Percentiles rank a stretch among this genome's conserved stretches.
Conservation (phyloP, 192 early-diverging fungal species). For the Podila horticola region DNA sequence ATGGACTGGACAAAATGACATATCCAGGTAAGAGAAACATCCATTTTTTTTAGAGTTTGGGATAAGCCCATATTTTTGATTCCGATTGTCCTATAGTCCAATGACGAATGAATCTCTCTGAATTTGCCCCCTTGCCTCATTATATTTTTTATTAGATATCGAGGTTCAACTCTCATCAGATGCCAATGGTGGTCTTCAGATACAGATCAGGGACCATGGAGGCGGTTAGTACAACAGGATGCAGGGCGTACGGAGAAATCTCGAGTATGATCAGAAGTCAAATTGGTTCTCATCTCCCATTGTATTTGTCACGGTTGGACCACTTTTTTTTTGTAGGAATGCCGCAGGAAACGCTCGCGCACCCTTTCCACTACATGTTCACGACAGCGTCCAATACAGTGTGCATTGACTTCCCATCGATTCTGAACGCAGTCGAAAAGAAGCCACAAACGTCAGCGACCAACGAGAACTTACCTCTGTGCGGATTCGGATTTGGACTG, state of each 20-base stretch:
- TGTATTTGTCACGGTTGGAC: background rate
- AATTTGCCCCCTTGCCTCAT: too few relatives aligned
- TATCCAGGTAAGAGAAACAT: conserved; percentile 23
- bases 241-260: background rate
- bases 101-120: background rate
- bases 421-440: conserved; percentile 38
- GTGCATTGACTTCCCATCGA: conserved; percentile 33
- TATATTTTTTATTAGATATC: conserved; percentile 13
- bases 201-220: conserved; percentile 40
- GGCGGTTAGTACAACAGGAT: conserved; percentile 7
- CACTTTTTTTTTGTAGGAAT: conserved; percentile 13
- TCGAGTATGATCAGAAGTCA: background rate
- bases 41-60: too few relatives aligned
- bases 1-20: conserved; percentile 66
- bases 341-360: conserved; percentile 10
- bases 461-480: conserved; percentile 45
- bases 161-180: conserved; percentile 17
- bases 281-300: background rate
- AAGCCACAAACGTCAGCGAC: conserved; percentile 23
- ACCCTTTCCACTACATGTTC: conserved; percentile 42
- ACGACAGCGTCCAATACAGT: conserved; percentile 43
- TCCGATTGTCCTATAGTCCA: too few relatives aligned
- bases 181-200: conserved; percentile 17
- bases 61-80: too few relatives aligned
- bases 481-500: conserved; percentile 46